phyloP scores from a whole-genome alignment of 441 rosid species.

The Adansonia madagascariensis region DNA sequence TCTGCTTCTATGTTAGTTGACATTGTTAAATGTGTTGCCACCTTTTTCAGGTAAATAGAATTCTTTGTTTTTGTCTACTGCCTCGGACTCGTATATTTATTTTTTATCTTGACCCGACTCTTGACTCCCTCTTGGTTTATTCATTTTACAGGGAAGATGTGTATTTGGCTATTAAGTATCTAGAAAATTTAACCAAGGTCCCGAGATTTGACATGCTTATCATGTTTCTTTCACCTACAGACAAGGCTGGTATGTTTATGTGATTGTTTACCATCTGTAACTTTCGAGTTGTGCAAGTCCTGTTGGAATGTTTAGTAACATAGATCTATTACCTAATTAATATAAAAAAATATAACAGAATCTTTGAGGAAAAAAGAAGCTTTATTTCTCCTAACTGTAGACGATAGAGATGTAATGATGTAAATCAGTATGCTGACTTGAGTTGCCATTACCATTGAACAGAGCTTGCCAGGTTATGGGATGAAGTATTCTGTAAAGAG shows the following conservation, averaged over 20 bases:
- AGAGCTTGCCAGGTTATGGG: slow-evolving; percentile 82
- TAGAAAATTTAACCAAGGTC: slow-evolving; percentile 75
- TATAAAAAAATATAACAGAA: neutral
- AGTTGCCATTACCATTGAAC: slow-evolving; percentile 34
- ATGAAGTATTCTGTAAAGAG: slow-evolving; percentile 62
- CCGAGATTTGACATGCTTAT: slow-evolving; percentile 84
- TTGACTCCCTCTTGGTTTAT: slow-evolving; percentile 28
- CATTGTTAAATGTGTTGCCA: slow-evolving; percentile 69
- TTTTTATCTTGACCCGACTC: neutral
- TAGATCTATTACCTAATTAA: neutral
- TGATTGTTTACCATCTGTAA: neutral
- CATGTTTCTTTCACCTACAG: slow-evolving; percentile 74
- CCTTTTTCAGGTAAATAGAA: slow-evolving; percentile 65
- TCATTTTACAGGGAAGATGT: slow-evolving; percentile 61
- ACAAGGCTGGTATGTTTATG: slow-evolving; percentile 65
- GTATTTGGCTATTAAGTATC: slow-evolving; percentile 71
- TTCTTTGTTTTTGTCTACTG: neutral
- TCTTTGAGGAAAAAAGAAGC: neutral
- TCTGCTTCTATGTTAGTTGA: slow-evolving; percentile 71
- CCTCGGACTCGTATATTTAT: slow-evolving; percentile 6
- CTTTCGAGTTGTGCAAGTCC: neutral
- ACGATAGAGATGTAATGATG: neutral
- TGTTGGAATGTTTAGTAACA: neutral
- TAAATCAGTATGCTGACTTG: slow-evolving; percentile 21
- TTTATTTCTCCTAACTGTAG: neutral